Base-by-base conservation (phyloP, 208 protist species). In the Acanthamoeba royreba region DNA sequence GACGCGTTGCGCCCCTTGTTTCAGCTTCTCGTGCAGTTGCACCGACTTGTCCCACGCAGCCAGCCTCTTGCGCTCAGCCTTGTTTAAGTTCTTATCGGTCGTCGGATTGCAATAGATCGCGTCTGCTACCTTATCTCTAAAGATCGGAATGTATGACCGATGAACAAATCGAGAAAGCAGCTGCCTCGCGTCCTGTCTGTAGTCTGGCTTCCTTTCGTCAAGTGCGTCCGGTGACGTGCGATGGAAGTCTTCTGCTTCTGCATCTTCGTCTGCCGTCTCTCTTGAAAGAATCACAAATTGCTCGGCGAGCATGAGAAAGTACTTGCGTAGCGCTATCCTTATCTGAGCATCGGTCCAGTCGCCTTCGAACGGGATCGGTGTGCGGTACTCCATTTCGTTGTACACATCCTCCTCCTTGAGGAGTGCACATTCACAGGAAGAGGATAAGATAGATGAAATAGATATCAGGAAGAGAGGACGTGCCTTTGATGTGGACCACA, bases 401-500 rank as follows among this genome's bases (percentile, higher is more conserved):
- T 43, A 77, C 35, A 77, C 25, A 38, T 77, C 66, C 38, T 77
- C 66, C 33, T 77, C 66, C 66, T 77, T 31, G n/a, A 69, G 25
- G 58, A 38, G 58, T 33, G n/a, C 8, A 13, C 58, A 69, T 25
- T 28, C 7, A 31, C 19, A 13, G 58, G 22, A 28, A 69, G 33
- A 1, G 28, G 33, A 5, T 31, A 38, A 22, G 66, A 46, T 38
- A 0, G 66, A 1, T 9, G 55, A 22, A 11, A 66, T n/a, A n/a
- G n/a, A n/a, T n/a, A n/a, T n/a, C n/a, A n/a, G n/a, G n/a, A n/a
- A n/a, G n/a, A n/a, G n/a, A n/a, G n/a, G n/a, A n/a, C n/a, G n/a
- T n/a, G n/a, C 66, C 66, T 77, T 77, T 31, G 79, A 88, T 15
- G 45, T 63, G 79, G 49, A 88, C 79, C 79, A 88, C 52, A 88